Evolutionary conservation across 2,329 filamentous ascomycete genomes (phyloP), one percentile per base, ranked within the genome.

Genomic region (Phoma sp.): DNA sequence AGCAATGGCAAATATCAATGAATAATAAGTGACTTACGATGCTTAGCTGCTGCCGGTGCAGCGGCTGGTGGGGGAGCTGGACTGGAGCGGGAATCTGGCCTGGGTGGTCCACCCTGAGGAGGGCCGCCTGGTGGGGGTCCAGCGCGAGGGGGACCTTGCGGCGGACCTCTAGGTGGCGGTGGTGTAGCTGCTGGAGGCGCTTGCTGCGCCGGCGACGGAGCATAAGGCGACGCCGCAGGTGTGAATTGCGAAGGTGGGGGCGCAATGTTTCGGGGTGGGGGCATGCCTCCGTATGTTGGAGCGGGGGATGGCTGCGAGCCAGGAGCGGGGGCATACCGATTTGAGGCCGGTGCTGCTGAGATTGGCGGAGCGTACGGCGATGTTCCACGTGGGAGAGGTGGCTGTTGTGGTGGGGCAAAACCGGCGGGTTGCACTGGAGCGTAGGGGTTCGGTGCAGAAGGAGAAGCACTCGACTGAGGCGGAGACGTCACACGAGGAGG

Each of bases 361-460:
- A 90, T 90, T 48, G 93, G 89, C 33, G 89, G 85, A 67, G 93
- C 91, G 75, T 96, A 97, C 5, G 93, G 93, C 24, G 93, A 96
- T 4, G 89, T 83, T 25, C 89, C 91, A 60, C 91, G 87, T 22
- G 87, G 83, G 46, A 91, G 83, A 18, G 85, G 83, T 37, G 86
- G 81, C 39, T 83, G 83, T 47, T 65, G 73, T 61, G 68, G 75
- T 30, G 79, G 74, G 75, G 80, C 59, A 76, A 77, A 69, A 70
- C 79, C 55, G 75, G 70, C 72, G 63, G 66, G 73, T 62, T 55
- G 79, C 43, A 58, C 71, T 37, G 88, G 88, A 8, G 86, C 85
- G 63, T 93, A 91, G 2, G 83, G 78, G 72, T 73, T 75, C 7
- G 55, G 79, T 37, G 84, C 78, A 53, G 46, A 40, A 22, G 82